A percentile compares a stretch with the other conserved stretches of the same genome.
These are phyloP conservation scores for Flaveria floridana DNA, from an alignment of 140 eudicot species.

Conservation along the genomic window DNA sequence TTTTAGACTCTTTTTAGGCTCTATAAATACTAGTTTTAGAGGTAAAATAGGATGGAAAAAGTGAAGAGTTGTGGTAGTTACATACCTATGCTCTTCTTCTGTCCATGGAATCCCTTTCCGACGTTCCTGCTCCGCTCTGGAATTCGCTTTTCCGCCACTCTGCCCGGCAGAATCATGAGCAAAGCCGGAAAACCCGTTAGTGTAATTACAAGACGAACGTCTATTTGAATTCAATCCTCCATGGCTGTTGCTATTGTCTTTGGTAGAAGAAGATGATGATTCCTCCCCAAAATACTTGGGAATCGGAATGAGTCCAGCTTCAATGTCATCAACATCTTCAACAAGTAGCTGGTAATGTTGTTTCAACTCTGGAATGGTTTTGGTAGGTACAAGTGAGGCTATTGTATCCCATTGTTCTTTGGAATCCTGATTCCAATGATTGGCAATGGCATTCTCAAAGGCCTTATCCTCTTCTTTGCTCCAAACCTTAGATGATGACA, in stretches of 20 bases:
- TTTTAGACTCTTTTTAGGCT: no score
- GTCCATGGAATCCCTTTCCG: conserved; percentile 97
- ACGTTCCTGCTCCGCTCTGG: conserved; percentile 78
- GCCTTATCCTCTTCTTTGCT: conserved; percentile 93
- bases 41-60: not conserved
- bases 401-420: conserved; percentile 64
- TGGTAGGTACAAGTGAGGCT: conserved; percentile 65
- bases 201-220: conserved; percentile 49
- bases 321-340: conserved; percentile 80
- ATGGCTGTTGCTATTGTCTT: conserved; percentile 35
- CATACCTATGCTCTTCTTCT: conserved; percentile 90
- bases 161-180: conserved; percentile 43
- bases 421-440: conserved; percentile 59
- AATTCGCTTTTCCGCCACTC: conserved; percentile 45
- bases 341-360: conserved; percentile 63
- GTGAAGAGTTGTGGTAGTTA: not conserved
- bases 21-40: not conserved
- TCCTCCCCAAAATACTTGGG: conserved; percentile 75
- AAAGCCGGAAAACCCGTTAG: conserved; percentile 48
- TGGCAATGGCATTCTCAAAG: conserved; percentile 83
- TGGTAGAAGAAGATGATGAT: conserved; percentile 49
- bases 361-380: conserved; percentile 65
- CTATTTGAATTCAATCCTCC: conserved; percentile 34
- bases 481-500: conserved; percentile 61
- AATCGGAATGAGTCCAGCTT: conserved; percentile 67